Percentiles rank a stretch among this genome's conserved stretches.
Conservation (phyloP, 176 grass and related monocot species). For the Juncus inflexus region DNA sequence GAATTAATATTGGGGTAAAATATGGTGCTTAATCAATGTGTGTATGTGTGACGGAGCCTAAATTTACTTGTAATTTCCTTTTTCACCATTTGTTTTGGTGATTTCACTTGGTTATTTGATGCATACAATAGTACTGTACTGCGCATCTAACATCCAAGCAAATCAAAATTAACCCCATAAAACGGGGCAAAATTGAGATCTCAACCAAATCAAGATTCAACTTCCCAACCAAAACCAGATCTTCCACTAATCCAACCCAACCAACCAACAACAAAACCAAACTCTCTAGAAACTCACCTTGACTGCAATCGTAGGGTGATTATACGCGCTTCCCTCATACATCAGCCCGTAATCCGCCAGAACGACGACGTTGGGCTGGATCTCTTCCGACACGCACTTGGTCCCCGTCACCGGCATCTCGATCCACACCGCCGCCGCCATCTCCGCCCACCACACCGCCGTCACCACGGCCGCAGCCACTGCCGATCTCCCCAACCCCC, state of each 20-base stretch:
- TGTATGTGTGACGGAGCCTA: background rate
- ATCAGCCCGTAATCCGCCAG: constrained; percentile 75
- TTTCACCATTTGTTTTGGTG: too few species aligned
- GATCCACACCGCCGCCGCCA: constrained; percentile 62
- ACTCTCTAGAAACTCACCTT: constrained; percentile 31
- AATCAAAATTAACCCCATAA: too few species aligned
- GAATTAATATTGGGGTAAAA: too few species aligned
- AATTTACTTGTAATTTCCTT: too few species aligned
- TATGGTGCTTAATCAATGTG: background rate
- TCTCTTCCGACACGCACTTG: constrained; percentile 97
- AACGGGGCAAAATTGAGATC: constrained; percentile 15
- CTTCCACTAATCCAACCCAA: background rate
- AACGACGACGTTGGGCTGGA: constrained; percentile 86
- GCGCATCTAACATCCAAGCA: too few species aligned
- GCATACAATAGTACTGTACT: too few species aligned
- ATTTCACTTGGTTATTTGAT: too few species aligned
- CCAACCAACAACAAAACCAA: background rate
- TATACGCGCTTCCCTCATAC: constrained; percentile 43
- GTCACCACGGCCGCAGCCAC: constrained; percentile 18
- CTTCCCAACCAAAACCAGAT: background rate
- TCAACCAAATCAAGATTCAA: background rate
- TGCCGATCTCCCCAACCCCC: constrained; percentile 5
- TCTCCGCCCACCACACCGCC: constrained; percentile 14
- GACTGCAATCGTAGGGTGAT: constrained; percentile 55
- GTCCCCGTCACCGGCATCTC: constrained; percentile 65